These are phyloP conservation scores for Suillus discolor DNA, from an alignment of 768 basidiomycete species.

Conservation along the genomic window DNA sequence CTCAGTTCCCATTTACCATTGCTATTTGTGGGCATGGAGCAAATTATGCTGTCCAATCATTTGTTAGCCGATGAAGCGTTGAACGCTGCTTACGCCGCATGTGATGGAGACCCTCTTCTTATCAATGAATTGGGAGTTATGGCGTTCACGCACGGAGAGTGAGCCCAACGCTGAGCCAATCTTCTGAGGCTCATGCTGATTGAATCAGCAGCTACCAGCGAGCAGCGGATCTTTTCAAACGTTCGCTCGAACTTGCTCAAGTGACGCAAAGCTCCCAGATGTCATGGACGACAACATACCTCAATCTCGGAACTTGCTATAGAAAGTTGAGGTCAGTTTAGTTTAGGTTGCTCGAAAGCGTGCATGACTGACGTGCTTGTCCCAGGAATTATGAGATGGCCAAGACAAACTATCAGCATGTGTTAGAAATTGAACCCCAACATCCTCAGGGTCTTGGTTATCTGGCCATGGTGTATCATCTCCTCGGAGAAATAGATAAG, in stretches of 20 bases:
- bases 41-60: constrained; percentile 86
- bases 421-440: constrained; percentile 86
- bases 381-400: constrained; percentile 63
- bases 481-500: constrained; percentile 68
- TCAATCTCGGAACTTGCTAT: constrained; percentile 90
- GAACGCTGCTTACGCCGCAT: constrained; percentile 77
- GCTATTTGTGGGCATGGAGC: constrained; percentile 98
- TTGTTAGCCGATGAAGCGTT: constrained; percentile 87
- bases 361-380: constrained; percentile 7
- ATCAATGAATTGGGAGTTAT: constrained; percentile 94
- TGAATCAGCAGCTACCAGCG: constrained; percentile 57
- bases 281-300: constrained; percentile 87
- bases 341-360: constrained; percentile 23
- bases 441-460: constrained; percentile 81
- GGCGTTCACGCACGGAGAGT: constrained; percentile 87
- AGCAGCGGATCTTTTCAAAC: constrained; percentile 72
- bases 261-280: constrained; percentile 83
- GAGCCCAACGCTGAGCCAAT: constrained; percentile 28
- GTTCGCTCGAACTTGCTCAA: constrained; percentile 79
- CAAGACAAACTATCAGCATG: constrained; percentile 70
- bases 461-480: constrained; percentile 86
- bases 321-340: constrained; percentile 73
- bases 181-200: constrained; percentile 4
- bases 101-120: constrained; percentile 85
- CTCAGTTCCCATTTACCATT: constrained; percentile 91